These are phyloP conservation scores for Fusarium pseudocircinatum DNA, from an alignment of 2,329 filamentous ascomycete genomes.

Conservation along the genomic window DNA sequence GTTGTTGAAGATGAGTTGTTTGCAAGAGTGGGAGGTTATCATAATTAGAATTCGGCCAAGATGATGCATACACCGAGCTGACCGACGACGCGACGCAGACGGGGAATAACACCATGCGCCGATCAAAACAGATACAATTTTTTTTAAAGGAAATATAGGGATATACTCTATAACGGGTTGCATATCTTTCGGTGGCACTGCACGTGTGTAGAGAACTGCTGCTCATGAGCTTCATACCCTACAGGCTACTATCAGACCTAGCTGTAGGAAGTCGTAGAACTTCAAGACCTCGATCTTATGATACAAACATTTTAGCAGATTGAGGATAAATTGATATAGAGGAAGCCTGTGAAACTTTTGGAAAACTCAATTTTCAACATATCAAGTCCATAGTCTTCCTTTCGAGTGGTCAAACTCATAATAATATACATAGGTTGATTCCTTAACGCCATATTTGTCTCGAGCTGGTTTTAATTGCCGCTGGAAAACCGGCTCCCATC, in stretches of 20 bases:
- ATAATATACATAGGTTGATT: not conserved
- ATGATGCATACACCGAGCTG: conserved; percentile 1
- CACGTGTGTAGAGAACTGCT: not conserved
- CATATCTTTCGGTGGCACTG: not conserved
- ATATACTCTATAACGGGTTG: not conserved
- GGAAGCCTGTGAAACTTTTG: not conserved
- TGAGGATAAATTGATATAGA: not conserved
- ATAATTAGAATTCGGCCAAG: conserved; percentile 1
- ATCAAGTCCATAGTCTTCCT: not conserved
- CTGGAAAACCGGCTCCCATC: not conserved
- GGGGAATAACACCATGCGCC: not conserved
- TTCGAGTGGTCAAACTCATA: not conserved
- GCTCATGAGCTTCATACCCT: not conserved
- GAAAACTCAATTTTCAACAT: not conserved
- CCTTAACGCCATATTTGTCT: conserved; percentile 20
- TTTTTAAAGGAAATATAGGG: accelerated
- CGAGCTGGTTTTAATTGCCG: not conserved
- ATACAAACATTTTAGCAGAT: not conserved
- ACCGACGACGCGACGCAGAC: conserved; percentile 2
- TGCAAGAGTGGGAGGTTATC: not conserved
- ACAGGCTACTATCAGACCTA: not conserved
- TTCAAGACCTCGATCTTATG: not conserved
- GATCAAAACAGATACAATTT: not conserved
- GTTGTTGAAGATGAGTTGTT: conserved; percentile 5
- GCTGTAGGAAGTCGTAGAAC: too few relatives aligned